Percentiles rank a stretch among this genome's conserved stretches.
phyloP scores from a whole-genome alignment of 225 moss, liverwort and hornwort genomes.

The Lunularia cruciata region DNA sequence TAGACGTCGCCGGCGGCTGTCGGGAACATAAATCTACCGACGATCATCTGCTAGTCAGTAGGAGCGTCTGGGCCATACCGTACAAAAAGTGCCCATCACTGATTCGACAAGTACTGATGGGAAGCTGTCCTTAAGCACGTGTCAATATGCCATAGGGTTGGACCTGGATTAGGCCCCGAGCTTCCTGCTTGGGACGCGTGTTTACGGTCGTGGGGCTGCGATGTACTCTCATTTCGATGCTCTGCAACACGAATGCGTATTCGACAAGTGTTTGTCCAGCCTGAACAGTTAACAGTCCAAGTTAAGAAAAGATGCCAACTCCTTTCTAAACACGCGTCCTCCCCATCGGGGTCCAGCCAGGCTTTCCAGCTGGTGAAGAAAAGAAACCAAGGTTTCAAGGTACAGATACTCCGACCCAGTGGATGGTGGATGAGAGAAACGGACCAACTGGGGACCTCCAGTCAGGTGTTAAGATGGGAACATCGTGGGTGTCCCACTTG shows the following conservation, averaged over 20 bases:
- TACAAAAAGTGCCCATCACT: not conserved
- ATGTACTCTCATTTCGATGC: not conserved
- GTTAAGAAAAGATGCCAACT: not conserved
- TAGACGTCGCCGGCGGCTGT: not conserved
- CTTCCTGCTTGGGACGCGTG: not conserved
- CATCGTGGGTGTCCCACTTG: not conserved
- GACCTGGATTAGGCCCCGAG: not conserved
- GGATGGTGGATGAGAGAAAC: not conserved
- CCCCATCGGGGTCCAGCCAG: not conserved
- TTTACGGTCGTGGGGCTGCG: not conserved
- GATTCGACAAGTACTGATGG: not conserved
- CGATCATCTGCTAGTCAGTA: not conserved
- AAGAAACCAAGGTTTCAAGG: not conserved
- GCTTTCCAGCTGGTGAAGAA: constrained; percentile 9
- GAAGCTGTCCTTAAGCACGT: not conserved
- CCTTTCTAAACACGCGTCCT: not conserved
- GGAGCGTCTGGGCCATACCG: constrained; percentile 1
- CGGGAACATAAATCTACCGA: not conserved
- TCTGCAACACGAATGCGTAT: not conserved
- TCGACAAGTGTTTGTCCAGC: not conserved
- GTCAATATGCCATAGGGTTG: not conserved
- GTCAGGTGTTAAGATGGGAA: not conserved
- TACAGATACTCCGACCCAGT: not conserved
- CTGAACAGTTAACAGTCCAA: constrained; percentile 1
- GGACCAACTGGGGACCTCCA: not conserved